Evolutionary conservation across 78 protist genomes (phyloP), one percentile per base, ranked within the genome.

Genomic region (Dictyostelium brefeldianum): DNA sequence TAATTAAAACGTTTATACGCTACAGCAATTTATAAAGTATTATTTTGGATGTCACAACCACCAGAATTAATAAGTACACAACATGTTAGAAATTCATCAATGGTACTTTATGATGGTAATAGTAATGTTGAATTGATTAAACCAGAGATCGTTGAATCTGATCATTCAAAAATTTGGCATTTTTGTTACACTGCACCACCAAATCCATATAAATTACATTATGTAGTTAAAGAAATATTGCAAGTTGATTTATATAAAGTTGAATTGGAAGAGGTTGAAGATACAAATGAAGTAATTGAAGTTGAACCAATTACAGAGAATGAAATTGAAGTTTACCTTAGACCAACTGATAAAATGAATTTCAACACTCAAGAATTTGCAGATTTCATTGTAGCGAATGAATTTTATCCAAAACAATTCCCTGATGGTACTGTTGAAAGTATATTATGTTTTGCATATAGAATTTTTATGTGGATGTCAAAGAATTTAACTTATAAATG

Each of bases 371-470:
- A 46, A 50, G 67, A 46, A 50, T 77, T 77, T 15, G 51, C 57
- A 27, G 51, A 77, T 7, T 77, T 77, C 51, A 31, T 77, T 22
- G 65, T 27, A 77, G 29, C 0, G 12, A 50, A 46, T 36, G 67
- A 65, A 11, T 43, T 77, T 27, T 77, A 50, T 27, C 81, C 67
- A 50, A 50, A 50, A 29, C 5, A 10, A 29, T 77, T 77, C 22
- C 47, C 50, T 15, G 81, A 77, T 50, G 81, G 81, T 7, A 36
- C 81, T 25, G 14, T 50, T 27, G 81, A 77, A 41, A 50, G 67
- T 50, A 9, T 50, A 15, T 17, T 77, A 50, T 77, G 81, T 22
- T 77, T 77, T 77, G 81, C 81, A 25, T 77, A 51, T 50, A 46
- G 81, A 50, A 43, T 77, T 50, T 51, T 3, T 36, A 22, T 77